Percentiles rank a stretch among this genome's conserved stretches.
Conservation (phyloP, 2,329 filamentous ascomycete species). For the Penicillium nordicum region DNA sequence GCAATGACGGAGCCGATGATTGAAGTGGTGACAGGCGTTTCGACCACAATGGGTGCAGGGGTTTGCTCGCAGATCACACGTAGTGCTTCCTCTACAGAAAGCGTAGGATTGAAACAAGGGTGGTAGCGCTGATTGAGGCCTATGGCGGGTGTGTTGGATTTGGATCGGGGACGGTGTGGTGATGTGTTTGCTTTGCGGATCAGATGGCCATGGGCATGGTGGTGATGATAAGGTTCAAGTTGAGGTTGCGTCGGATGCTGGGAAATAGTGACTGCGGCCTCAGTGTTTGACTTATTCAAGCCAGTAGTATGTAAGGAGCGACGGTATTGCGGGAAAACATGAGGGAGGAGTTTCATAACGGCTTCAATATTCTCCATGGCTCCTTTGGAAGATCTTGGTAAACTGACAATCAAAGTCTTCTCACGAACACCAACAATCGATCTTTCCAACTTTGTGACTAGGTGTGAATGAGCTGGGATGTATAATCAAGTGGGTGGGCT, state of each 20-base stretch:
- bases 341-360: not conserved
- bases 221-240: not conserved
- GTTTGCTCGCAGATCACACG: slow-evolving; percentile 66
- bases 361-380: not conserved
- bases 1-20: slow-evolving; percentile 76
- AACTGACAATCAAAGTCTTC: not conserved
- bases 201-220: not conserved
- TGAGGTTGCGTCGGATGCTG: not conserved
- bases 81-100: slow-evolving; percentile 79
- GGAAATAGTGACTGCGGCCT: not conserved
- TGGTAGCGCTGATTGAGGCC: not conserved
- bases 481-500: not conserved
- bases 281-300: not conserved
- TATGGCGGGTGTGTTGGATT: not conserved
- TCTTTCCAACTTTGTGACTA: not conserved
- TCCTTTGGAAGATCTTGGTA: not conserved
- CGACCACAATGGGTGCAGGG: slow-evolving; percentile 57
- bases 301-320: not conserved
- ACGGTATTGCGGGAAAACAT: not conserved
- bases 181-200: slow-evolving; percentile 47
- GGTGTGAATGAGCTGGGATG: not conserved
- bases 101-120: slow-evolving; percentile 44
- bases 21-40: slow-evolving; percentile 57
- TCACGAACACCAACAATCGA: not conserved
- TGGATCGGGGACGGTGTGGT: slow-evolving; percentile 51